Percentiles rank a stretch among this genome's conserved stretches.
Conservation (phyloP, 257 asterid species). For the Jacaranda copaia region DNA sequence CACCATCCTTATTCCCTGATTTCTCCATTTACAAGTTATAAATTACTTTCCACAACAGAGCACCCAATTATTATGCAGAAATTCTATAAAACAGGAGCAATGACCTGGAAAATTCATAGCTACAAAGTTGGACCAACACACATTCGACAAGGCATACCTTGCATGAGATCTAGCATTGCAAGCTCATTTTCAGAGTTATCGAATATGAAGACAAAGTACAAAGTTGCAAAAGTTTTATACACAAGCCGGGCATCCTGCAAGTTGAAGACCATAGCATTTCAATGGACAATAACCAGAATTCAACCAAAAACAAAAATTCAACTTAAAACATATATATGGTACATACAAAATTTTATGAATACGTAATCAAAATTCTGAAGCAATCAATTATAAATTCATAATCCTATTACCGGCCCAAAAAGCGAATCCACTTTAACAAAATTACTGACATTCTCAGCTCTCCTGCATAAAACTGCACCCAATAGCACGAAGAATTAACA, state of each 20-base stretch:
- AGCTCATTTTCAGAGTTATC: constrained; percentile 91
- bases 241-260: constrained; percentile 88
- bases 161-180: constrained; percentile 98
- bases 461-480: constrained; percentile 77
- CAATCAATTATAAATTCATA: constrained; percentile 30
- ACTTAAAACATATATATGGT: background rate
- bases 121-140: constrained; percentile 22
- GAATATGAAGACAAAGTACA: constrained; percentile 81
- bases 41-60: constrained; percentile 2
- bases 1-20: background rate
- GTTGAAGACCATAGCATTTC: constrained; percentile 23
- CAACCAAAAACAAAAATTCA: background rate
- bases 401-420: constrained; percentile 67
- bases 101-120: constrained; percentile 18
- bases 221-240: constrained; percentile 87
- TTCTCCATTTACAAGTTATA: constrained; percentile 4
- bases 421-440: constrained; percentile 81
- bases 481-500: constrained; percentile 26
- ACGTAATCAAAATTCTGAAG: background rate
- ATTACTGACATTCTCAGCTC: constrained; percentile 87
- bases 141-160: constrained; percentile 61
- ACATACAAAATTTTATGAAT: background rate
- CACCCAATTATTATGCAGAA: constrained; percentile 10
- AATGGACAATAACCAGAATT: background rate
- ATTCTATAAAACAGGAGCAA: background rate